A percentile compares a stretch with the other conserved stretches of the same genome.
Evolutionary conservation across 1,284 basidiomycete species (phyloP).

Genomic region (Malassezia pachydermatis): DNA sequence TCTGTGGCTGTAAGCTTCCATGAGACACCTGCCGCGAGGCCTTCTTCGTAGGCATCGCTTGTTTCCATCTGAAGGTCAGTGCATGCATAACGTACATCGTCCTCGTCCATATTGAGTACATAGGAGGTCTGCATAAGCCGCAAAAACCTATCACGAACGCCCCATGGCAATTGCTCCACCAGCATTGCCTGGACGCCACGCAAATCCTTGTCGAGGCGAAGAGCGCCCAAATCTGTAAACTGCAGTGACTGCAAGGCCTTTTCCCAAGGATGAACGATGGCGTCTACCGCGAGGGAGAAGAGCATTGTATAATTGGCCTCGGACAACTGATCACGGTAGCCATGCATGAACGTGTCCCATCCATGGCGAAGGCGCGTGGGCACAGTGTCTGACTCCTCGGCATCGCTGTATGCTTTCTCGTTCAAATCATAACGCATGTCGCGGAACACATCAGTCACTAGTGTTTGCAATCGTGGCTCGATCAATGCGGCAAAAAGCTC

Average conservation of each 20-base stretch:
- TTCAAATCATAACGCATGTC: constrained; percentile 72
- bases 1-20: constrained; percentile 37
- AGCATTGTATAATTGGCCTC: constrained; percentile 76
- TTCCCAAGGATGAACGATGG: constrained; percentile 85
- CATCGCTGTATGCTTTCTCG: constrained; percentile 70
- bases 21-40: constrained; percentile 24
- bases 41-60: constrained; percentile 27
- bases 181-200: constrained; percentile 72
- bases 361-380: constrained; percentile 71
- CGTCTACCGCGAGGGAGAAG: constrained; percentile 72
- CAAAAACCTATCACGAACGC: constrained; percentile 74
- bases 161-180: constrained; percentile 71
- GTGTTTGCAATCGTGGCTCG: constrained; percentile 67
- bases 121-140: constrained; percentile 87
- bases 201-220: constrained; percentile 88
- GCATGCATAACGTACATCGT: too few relatives aligned
- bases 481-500: constrained; percentile 87
- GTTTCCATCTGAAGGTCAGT: too few relatives aligned
- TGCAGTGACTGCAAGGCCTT: constrained; percentile 67
- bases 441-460: constrained; percentile 77
- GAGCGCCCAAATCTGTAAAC: constrained; percentile 93
- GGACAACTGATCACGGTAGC: constrained; percentile 61
- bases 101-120: constrained; percentile 75
- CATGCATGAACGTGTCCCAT: constrained; percentile 74
- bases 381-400: constrained; percentile 74